Evolutionary conservation across 176 grass and related monocot species (phyloP).

Genomic region (Melocanna baccifera): DNA sequence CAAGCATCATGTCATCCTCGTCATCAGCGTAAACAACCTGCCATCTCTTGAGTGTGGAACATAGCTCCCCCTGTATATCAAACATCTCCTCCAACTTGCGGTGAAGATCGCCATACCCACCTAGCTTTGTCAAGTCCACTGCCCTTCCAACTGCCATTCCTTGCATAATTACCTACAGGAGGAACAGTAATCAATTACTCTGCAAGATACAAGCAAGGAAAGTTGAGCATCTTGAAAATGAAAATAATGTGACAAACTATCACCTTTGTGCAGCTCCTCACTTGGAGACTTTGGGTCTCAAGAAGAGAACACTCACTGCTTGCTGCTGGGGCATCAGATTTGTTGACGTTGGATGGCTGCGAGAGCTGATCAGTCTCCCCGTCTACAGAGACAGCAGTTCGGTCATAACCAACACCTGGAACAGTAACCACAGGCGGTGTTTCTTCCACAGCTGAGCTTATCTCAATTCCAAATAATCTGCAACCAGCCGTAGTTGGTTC

Average conservation of each 20-base stretch:
- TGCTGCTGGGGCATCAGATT: conserved; percentile 44
- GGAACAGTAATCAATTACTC: conserved; percentile 24
- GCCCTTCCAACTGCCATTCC: conserved; percentile 92
- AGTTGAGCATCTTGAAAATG: background rate
- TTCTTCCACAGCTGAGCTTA: conserved; percentile 53
- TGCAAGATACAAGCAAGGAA: background rate
- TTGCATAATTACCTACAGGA: conserved; percentile 80
- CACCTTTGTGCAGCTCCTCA: conserved; percentile 97
- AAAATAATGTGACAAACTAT: conserved; percentile 23
- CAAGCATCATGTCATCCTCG: conserved; percentile 92
- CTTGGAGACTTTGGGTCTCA: conserved; percentile 63
- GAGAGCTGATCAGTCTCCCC: conserved; percentile 46
- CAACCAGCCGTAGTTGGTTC: conserved; percentile 50
- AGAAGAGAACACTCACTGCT: conserved; percentile 50
- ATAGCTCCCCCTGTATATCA: conserved; percentile 62
- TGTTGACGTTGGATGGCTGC: conserved; percentile 52
- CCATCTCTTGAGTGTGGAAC: conserved; percentile 59
- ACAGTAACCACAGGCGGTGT: conserved; percentile 17
- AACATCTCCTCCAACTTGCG: conserved; percentile 86
- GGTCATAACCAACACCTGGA: conserved; percentile 44
- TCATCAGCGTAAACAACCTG: conserved; percentile 77
- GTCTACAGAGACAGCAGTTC: conserved; percentile 32
- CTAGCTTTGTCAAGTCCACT: conserved; percentile 77
- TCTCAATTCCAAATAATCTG: conserved; percentile 90
- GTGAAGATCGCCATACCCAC: conserved; percentile 58